Evolutionary conservation across 148 eudicot species (phyloP), one percentile per base, ranked within the genome.

Genomic region (Bassia scoparia): DNA sequence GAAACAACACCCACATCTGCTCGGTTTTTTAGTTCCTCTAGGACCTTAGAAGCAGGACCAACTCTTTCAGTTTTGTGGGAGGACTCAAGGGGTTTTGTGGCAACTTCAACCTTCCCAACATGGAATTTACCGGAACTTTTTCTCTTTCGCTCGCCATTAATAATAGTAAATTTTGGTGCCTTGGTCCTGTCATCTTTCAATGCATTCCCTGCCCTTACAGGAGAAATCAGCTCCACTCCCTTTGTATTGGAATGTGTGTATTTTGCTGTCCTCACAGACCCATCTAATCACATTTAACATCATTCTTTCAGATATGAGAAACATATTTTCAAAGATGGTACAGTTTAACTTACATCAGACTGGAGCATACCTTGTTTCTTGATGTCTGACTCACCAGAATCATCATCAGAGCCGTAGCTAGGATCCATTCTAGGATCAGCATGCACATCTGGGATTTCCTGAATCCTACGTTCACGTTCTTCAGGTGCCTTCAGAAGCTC

Each of bases 341-440:
- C 20, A 52, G 41, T 17, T 33, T 52, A 6, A 55, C 61, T 34
- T n/a, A 61, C 34, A 68, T 20, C 44, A 60, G 71, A 14, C 18
- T 26, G 59, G 54, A 76, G 78, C 43, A 34, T 77, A 95, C 98
- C 98, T 86, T 80, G 91, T 74, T 80, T 88, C 73, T 80, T 75
- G 30, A 59, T 75, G 71, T 73, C 83, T 66, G 77, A 71, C 56
- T 75, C 82, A 70, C 79, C 89, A 77, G 75, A 73, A 82, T 89
- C 96, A 68, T 90, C 90, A 70, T 96, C 99, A 59, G 94, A 89
- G 41, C 88, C 96, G 74, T 85, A 87, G 78, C 81, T 79, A 21
- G 97, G 97, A 78, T 86, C 86, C 97, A 95, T 89, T 67, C 84
- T 87, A 54, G 97, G 93, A 87, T 95, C 97, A 34, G 88, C 83